phyloP scores from a whole-genome alignment of 78 protist species.

The Dictyostelium firmibasis region DNA sequence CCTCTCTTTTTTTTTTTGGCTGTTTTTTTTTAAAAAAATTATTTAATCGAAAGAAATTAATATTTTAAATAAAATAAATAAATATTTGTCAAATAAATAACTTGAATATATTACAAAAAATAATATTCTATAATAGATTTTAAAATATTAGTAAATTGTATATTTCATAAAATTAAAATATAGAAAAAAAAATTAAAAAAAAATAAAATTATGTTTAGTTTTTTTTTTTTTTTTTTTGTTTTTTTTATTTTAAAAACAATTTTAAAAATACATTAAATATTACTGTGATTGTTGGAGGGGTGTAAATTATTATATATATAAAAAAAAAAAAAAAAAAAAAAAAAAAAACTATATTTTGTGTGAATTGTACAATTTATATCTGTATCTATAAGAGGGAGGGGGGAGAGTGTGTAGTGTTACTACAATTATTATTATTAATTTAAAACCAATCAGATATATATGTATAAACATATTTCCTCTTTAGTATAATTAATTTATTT shows the following conservation, averaged over 20 bases:
- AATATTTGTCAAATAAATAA: too few relatives aligned
- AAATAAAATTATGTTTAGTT: background rate
- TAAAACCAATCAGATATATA: background rate
- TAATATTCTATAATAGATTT: background rate
- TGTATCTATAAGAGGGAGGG: background rate
- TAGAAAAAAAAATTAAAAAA: background rate
- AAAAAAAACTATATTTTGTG: background rate
- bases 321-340: too few relatives aligned
- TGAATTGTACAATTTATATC: background rate
- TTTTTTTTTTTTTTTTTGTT: background rate
- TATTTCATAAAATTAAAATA: background rate
- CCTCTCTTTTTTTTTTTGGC: background rate
- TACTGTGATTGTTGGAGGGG: background rate
- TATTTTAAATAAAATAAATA: background rate
- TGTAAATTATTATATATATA: background rate
- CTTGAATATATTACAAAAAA: background rate
- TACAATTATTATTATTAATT: background rate
- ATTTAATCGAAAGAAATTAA: background rate
- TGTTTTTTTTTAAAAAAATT: background rate
- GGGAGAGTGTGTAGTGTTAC: background rate
- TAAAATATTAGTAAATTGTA: background rate
- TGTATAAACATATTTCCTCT: background rate
- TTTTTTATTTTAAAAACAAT: background rate
- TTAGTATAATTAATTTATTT: background rate
- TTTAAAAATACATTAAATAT: background rate